Percentiles rank a stretch among this genome's conserved stretches.
phyloP scores from a whole-genome alignment of 352 stramenopile species.

The Phytophthora gonapodyides region DNA sequence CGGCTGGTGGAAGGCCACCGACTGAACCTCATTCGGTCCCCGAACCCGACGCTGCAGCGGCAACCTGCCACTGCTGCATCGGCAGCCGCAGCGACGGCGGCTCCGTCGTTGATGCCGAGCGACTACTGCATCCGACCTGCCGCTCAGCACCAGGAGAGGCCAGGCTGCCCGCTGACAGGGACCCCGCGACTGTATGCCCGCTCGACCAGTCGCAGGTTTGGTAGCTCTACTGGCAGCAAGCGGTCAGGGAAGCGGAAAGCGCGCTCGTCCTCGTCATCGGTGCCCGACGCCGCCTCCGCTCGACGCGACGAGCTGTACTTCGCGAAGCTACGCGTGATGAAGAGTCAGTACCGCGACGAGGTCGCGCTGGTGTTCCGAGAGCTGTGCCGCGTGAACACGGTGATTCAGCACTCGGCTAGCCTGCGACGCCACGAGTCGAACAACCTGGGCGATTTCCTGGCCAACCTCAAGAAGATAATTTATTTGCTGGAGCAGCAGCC shows the following conservation, averaged over 20 bases:
- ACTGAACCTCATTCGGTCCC: constrained; percentile 31
- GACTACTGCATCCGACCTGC: constrained; percentile 16
- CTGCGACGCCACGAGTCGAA: constrained; percentile 79
- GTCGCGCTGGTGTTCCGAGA: constrained; percentile 81
- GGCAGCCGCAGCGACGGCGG: not conserved
- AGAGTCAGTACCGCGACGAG: constrained; percentile 77
- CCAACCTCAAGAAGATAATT: constrained; percentile 91
- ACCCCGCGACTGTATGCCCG: constrained; percentile 12
- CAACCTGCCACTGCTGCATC: constrained; percentile 6
- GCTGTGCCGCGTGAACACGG: constrained; percentile 77
- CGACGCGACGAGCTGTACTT: constrained; percentile 70
- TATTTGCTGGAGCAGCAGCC: constrained; percentile 87
- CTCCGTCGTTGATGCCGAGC: constrained; percentile 18
- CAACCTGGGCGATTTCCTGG: constrained; percentile 80
- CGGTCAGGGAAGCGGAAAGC: constrained; percentile 36
- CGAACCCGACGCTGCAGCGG: constrained; percentile 12
- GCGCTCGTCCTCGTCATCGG: constrained; percentile 19
- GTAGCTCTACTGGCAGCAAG: constrained; percentile 24
- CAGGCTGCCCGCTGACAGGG: constrained; percentile 7
- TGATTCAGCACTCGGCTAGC: constrained; percentile 81
- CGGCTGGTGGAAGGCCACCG: constrained; percentile 33
- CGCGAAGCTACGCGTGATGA: constrained; percentile 68
- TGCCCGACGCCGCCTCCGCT: constrained; percentile 5
- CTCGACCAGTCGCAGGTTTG: constrained; percentile 18
- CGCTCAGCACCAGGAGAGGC: constrained; percentile 5